A percentile compares a stretch with the other conserved stretches of the same genome.
These are phyloP conservation scores for Sanghuangporus sanghuang DNA, from an alignment of 1,284 basidiomycete genomes.

Conservation along the genomic window DNA sequence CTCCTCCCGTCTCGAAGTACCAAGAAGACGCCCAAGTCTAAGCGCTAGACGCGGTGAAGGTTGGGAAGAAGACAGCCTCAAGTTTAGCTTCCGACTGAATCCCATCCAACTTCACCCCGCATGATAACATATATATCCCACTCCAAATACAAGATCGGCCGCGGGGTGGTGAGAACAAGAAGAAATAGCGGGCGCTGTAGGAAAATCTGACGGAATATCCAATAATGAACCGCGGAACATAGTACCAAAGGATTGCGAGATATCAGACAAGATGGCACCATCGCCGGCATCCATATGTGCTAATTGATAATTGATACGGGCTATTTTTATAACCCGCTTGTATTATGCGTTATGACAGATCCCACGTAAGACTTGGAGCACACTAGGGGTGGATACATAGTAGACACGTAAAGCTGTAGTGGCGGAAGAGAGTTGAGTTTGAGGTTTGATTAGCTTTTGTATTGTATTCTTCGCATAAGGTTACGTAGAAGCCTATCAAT, in stretches of 20 bases:
- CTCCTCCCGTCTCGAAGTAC: background rate
- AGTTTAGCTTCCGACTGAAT: background rate
- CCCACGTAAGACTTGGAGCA: too few relatives aligned
- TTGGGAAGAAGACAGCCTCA: background rate
- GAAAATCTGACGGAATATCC: background rate
- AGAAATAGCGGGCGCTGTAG: background rate
- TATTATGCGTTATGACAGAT: too few relatives aligned
- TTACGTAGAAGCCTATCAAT: too few relatives aligned
- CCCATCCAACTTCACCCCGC: too few relatives aligned
- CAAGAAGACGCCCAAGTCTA: background rate
- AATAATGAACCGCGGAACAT: background rate
- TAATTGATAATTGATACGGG: background rate
- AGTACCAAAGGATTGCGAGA: background rate
- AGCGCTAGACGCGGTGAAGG: background rate
- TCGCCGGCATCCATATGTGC: background rate
- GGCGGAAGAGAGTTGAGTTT: too few relatives aligned
- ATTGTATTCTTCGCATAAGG: too few relatives aligned
- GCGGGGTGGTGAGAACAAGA: too few relatives aligned
- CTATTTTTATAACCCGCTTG: background rate
- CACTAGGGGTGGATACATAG: too few relatives aligned
- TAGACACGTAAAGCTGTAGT: too few relatives aligned
- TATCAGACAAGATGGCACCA: background rate
- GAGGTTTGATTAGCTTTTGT: too few relatives aligned
- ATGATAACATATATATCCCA: too few relatives aligned
- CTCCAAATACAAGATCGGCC: too few relatives aligned